These are phyloP conservation scores for Pseudognaphalium luteoalbum DNA, from an alignment of 129 eudicot species.

Conservation along the genomic window DNA sequence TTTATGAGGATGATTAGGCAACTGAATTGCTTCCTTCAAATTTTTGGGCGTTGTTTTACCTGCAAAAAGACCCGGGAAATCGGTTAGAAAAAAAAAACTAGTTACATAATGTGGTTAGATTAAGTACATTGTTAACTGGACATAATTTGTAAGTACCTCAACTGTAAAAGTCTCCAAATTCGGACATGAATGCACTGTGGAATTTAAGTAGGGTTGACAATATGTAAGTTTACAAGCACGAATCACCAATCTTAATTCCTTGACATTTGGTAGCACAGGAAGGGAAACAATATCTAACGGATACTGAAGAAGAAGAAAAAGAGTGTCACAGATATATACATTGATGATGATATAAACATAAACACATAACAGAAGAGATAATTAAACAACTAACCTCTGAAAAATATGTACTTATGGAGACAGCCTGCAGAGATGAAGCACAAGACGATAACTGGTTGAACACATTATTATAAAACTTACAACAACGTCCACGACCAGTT, in stretches of 20 bases:
- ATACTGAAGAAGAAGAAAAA: constrained; percentile 23
- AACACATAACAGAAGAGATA: background rate
- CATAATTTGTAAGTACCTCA: no score
- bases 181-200: background rate
- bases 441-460: constrained; percentile 22
- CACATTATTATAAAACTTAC: background rate
- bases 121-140: no score
- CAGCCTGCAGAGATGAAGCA: constrained; percentile 35
- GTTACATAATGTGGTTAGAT: no score
- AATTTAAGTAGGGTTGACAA: no score
- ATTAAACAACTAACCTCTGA: constrained; percentile 28
- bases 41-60: background rate
- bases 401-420: constrained; percentile 31
- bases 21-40: background rate
- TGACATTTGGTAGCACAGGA: constrained; percentile 32
- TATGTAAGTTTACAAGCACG: constrained; percentile 29
- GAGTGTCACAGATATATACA: background rate
- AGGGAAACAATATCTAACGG: constrained; percentile 13
- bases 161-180: background rate
- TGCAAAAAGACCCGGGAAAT: background rate
- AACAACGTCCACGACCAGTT: no score
- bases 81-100: background rate
- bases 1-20: background rate
- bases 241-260: constrained; percentile 32
- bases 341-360: background rate